Percentiles rank a stretch among this genome's conserved stretches.
Evolutionary conservation across 495 filamentous ascomycete species (phyloP).

Genomic region (Aspergillus diversus): DNA sequence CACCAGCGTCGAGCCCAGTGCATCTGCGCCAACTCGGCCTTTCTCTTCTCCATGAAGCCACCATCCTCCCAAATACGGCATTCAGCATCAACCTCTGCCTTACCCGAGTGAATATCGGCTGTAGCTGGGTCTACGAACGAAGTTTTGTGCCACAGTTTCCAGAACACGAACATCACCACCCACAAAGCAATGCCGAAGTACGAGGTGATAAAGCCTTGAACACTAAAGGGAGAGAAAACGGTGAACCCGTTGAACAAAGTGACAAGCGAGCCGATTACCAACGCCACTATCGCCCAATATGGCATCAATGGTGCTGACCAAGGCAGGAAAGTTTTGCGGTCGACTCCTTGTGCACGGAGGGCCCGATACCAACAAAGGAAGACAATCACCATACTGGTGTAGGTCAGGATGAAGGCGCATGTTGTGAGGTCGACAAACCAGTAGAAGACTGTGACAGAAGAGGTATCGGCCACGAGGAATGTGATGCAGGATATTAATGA

Average conservation of each 20-base stretch:
- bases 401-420: slow-evolving; percentile 59
- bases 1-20: slow-evolving; percentile 26
- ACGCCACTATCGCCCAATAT: slow-evolving; percentile 31
- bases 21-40: slow-evolving; percentile 32
- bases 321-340: slow-evolving; percentile 39
- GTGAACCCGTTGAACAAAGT: slow-evolving; percentile 40
- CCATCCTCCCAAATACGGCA: slow-evolving; percentile 40
- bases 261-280: slow-evolving; percentile 25
- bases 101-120: slow-evolving; percentile 34
- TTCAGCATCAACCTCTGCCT: slow-evolving; percentile 40
- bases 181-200: slow-evolving; percentile 41
- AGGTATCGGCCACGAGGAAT: slow-evolving; percentile 62
- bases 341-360: slow-evolving; percentile 56
- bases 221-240: slow-evolving; percentile 36
- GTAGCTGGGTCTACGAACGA: slow-evolving; percentile 30
- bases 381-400: slow-evolving; percentile 54
- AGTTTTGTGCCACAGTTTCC: slow-evolving; percentile 38
- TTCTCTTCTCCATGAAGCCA: slow-evolving; percentile 27
- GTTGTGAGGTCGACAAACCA: slow-evolving; percentile 61
- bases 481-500: slow-evolving; percentile 61
- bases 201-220: slow-evolving; percentile 38
- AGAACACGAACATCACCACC: slow-evolving; percentile 36
- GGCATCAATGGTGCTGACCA: slow-evolving; percentile 37
- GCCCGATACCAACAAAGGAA: slow-evolving; percentile 63
- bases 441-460: slow-evolving; percentile 56